Evolutionary conservation across 768 basidiomycete species (phyloP).

Genomic region (Hemileccinum rubropunctum): DNA sequence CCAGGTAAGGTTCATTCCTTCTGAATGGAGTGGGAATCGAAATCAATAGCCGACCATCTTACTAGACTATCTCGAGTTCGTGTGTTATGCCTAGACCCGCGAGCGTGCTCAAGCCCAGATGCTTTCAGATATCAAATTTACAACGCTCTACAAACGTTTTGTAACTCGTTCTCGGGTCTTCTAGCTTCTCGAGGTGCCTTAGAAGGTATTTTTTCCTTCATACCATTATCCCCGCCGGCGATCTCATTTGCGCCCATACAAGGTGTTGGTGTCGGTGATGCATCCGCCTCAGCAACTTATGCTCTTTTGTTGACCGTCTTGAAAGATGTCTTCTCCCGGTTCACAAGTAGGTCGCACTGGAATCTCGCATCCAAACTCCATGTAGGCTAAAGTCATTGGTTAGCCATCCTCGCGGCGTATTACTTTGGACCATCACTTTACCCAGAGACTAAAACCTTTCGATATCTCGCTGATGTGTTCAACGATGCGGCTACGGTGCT

Average conservation of each 20-base stretch:
- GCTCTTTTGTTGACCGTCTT: slow-evolving; percentile 64
- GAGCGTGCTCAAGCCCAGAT: slow-evolving; percentile 1
- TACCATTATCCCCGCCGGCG: neutral
- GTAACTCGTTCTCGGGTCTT: slow-evolving; percentile 61
- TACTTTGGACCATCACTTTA: slow-evolving; percentile 60
- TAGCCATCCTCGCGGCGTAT: slow-evolving; percentile 64
- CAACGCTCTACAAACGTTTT: slow-evolving; percentile 68
- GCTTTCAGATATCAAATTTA: slow-evolving; percentile 58
- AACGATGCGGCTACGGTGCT: slow-evolving; percentile 61
- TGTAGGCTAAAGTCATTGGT: neutral
- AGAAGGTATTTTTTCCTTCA: slow-evolving; percentile 44
- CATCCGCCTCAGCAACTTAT: slow-evolving; percentile 61
- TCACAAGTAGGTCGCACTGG: slow-evolving; percentile 49
- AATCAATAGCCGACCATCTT: neutral
- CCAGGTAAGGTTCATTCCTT: slow-evolving; percentile 39
- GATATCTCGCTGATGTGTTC: slow-evolving; percentile 62
- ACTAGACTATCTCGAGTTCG: slow-evolving; percentile 56
- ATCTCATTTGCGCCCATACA: slow-evolving; percentile 17
- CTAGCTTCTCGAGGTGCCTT: slow-evolving; percentile 65
- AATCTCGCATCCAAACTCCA: neutral
- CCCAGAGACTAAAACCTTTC: slow-evolving; percentile 70
- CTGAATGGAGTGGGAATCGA: neutral
- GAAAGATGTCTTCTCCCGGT: slow-evolving; percentile 60
- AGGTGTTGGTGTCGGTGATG: slow-evolving; percentile 69
- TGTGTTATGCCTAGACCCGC: neutral